A percentile compares a stretch with the other conserved stretches of the same genome.
These are phyloP conservation scores for Cyberlindnera saturnus DNA, from an alignment of 805 yeast genomes.

Conservation along the genomic window DNA sequence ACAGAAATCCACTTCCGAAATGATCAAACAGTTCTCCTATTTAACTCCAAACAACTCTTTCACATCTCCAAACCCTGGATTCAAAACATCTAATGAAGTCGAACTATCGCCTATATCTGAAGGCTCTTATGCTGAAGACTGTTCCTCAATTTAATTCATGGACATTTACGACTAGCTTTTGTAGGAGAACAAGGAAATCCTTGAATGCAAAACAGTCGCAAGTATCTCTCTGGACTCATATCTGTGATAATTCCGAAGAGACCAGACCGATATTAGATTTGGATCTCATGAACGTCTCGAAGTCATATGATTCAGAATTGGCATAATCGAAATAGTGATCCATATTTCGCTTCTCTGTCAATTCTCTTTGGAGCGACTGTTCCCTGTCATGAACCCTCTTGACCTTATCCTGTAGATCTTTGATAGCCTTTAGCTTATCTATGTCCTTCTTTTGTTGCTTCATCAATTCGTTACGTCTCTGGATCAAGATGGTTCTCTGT, in stretches of 20 bases:
- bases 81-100: constrained; percentile 9
- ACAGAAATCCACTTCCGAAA: neutral
- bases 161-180: neutral
- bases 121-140: constrained; percentile 19
- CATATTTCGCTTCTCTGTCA: constrained; percentile 2
- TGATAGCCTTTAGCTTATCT: constrained; percentile 7
- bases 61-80: constrained; percentile 17
- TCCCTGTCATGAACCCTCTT: constrained; percentile 8
- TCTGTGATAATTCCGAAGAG: neutral
- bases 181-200: no score
- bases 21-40: constrained; percentile 4
- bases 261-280: constrained; percentile 2
- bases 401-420: constrained; percentile 10
- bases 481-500: constrained; percentile 18
- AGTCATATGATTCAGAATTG: constrained; percentile 13
- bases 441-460: constrained; percentile 10
- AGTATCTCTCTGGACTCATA: no score
- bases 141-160: neutral
- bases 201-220: no score
- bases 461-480: constrained; percentile 9
- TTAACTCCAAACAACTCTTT: constrained; percentile 20
- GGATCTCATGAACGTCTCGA: constrained; percentile 14
- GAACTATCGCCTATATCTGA: constrained; percentile 25
- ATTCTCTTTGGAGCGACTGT: constrained; percentile 2
- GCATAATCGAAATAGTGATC: constrained; percentile 18